Evolutionary conservation across 2,329 filamentous ascomycete genomes (phyloP).

Genomic region (Plenodomus biglobosus): DNA sequence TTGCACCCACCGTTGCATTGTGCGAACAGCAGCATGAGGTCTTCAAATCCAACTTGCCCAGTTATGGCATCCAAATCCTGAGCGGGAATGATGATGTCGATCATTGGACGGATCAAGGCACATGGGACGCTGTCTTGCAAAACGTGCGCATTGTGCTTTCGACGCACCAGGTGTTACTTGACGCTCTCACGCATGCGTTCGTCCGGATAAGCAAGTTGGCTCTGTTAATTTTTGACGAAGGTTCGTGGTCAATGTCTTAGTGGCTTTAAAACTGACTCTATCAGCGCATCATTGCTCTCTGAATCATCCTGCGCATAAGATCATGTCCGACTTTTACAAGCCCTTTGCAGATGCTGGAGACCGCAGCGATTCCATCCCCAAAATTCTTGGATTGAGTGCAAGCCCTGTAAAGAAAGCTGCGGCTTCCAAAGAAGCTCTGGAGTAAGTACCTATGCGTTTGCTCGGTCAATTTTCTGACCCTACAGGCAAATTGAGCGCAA

Average conservation of each 20-base stretch:
- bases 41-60: slow-evolving; percentile 43
- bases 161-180: slow-evolving; percentile 72
- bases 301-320: slow-evolving; percentile 64
- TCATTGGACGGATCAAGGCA: slow-evolving; percentile 66
- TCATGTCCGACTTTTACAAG: slow-evolving; percentile 75
- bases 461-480: slow-evolving; percentile 11
- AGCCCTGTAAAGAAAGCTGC: slow-evolving; percentile 70
- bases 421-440: slow-evolving; percentile 52
- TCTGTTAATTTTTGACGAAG: slow-evolving; percentile 82
- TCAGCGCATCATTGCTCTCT: slow-evolving; percentile 73
- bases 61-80: slow-evolving; percentile 62
- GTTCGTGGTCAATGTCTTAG: slow-evolving; percentile 33
- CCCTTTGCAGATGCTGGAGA: slow-evolving; percentile 38
- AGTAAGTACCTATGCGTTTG: slow-evolving; percentile 37
- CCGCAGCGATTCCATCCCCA: slow-evolving; percentile 52
- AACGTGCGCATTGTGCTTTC: slow-evolving; percentile 74
- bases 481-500: slow-evolving; percentile 63
- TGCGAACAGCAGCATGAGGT: slow-evolving; percentile 49
- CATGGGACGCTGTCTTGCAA: slow-evolving; percentile 68
- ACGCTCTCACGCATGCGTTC: slow-evolving; percentile 75
- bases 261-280: slow-evolving; percentile 5
- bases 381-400: slow-evolving; percentile 77
- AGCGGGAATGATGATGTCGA: slow-evolving; percentile 70
- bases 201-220: slow-evolving; percentile 64
- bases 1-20: slow-evolving; percentile 50